Percentiles rank a stretch among this genome's conserved stretches.
Conservation (phyloP, 805 yeast species). For the Tetrapisispora nanseiensis region DNA sequence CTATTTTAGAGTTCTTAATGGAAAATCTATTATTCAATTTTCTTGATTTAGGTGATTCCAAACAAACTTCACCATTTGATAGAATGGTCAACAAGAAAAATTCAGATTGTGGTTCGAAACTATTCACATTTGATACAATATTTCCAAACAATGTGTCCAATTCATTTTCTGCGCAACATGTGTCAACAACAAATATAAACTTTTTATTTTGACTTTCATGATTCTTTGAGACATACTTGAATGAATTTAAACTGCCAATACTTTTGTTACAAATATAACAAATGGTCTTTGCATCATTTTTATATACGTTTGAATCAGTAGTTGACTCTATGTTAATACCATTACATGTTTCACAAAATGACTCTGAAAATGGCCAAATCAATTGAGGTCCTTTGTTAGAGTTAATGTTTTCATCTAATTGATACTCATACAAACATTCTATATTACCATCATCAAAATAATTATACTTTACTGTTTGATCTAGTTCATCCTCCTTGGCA, state of each 20-base stretch:
- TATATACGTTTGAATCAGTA: neutral
- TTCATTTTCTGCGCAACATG: constrained; percentile 4
- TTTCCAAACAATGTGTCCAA: constrained; percentile 4
- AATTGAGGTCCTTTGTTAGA: neutral
- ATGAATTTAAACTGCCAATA: neutral
- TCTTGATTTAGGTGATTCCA: neutral
- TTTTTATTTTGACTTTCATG: neutral
- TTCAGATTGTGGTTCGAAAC: neutral
- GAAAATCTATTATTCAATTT: constrained; percentile 1
- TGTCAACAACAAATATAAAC: neutral
- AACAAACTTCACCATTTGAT: neutral
- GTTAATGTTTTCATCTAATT: neutral
- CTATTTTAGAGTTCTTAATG: constrained; percentile 4
- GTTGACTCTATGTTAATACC: neutral
- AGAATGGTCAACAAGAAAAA: neutral
- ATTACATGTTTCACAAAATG: neutral
- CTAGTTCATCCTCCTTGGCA: no score
- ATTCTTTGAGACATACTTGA: neutral
- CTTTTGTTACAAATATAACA: neutral
- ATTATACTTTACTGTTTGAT: neutral
- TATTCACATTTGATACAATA: neutral
- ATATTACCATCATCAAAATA: neutral
- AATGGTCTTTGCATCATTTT: neutral
- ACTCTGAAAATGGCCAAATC: neutral
- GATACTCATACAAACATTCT: neutral